Evolutionary conservation across 192 early-diverging fungal species (phyloP).

Genomic region (Chytriomyces sp.): DNA sequence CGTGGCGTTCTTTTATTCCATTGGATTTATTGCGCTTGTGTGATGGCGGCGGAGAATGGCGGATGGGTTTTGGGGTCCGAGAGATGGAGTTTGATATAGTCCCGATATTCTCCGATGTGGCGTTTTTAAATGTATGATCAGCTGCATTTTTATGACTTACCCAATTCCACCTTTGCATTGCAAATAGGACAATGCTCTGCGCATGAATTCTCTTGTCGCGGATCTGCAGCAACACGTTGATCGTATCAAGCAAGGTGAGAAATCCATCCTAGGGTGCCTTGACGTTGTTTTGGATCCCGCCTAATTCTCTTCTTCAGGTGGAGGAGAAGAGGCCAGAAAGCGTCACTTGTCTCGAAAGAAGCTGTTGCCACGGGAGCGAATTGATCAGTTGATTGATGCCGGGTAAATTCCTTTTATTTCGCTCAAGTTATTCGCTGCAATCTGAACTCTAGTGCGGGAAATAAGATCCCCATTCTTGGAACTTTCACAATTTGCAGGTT

Average conservation of each 20-base stretch:
- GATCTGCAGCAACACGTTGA: constrained; percentile 68
- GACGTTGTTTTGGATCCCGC: neutral
- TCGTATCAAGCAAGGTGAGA: constrained; percentile 79
- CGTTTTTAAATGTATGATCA: neutral
- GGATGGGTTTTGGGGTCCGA: neutral
- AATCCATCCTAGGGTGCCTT: too few species aligned
- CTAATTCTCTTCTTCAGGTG: constrained; percentile 60
- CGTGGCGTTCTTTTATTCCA: too few species aligned
- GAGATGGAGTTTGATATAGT: neutral
- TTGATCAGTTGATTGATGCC: constrained; percentile 77
- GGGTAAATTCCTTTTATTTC: constrained; percentile 58
- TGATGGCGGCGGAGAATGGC: neutral
- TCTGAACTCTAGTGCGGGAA: too few species aligned
- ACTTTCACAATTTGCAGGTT: constrained; percentile 87
- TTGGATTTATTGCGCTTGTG: neutral
- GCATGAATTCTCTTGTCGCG: constrained; percentile 70
- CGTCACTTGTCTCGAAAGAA: constrained; percentile 86
- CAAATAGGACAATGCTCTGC: constrained; percentile 72
- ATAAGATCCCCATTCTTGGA: constrained; percentile 89
- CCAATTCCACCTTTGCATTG: neutral
- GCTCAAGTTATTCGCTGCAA: neutral
- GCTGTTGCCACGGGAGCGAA: constrained; percentile 89
- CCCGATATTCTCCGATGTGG: neutral
- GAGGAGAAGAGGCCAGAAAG: constrained; percentile 80
- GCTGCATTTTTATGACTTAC: neutral